Evolutionary conservation across 768 basidiomycete genomes (phyloP).

Genomic region (Mrakia frigida): DNA sequence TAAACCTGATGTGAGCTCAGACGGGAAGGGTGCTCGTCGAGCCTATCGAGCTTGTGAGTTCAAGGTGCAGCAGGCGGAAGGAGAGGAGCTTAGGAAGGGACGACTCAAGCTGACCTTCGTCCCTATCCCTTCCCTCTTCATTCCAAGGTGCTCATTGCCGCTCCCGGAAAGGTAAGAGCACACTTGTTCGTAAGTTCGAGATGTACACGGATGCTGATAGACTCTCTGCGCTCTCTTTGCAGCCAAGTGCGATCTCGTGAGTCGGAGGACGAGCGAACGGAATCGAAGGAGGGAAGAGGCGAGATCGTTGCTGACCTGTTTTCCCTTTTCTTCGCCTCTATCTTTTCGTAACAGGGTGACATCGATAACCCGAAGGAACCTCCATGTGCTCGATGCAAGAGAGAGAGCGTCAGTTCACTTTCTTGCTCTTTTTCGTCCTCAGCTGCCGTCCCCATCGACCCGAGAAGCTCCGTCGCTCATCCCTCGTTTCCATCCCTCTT

Average conservation of each 20-base stretch:
- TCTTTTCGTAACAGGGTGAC: slow-evolving; percentile 27
- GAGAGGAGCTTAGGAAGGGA: not conserved
- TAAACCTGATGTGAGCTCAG: not conserved
- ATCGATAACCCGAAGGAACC: slow-evolving; percentile 34
- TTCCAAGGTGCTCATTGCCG: slow-evolving; percentile 3
- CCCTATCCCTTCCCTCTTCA: not conserved
- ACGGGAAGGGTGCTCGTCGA: not conserved
- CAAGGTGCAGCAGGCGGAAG: not conserved
- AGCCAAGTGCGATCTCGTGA: slow-evolving; percentile 2
- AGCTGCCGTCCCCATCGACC: too few relatives aligned
- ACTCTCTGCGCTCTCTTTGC: not conserved
- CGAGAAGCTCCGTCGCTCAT: too few relatives aligned
- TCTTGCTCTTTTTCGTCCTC: not conserved
- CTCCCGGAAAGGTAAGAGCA: not conserved
- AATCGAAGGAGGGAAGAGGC: too few relatives aligned
- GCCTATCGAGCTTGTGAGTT: slow-evolving; percentile 13
- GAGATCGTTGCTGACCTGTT: not conserved
- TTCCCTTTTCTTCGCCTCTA: not conserved
- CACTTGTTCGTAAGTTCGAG: too few relatives aligned
- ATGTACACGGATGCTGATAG: too few relatives aligned
- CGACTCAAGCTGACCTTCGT: not conserved
- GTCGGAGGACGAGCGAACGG: not conserved
- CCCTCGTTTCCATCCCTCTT: too few relatives aligned
- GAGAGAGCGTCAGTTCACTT: slow-evolving; percentile 29
- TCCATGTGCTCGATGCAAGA: slow-evolving; percentile 36